Percentiles rank a stretch among this genome's conserved stretches.
These are phyloP conservation scores for Podosphaera aphanis DNA, from an alignment of 2,329 filamentous ascomycete genomes.

Conservation along the genomic window DNA sequence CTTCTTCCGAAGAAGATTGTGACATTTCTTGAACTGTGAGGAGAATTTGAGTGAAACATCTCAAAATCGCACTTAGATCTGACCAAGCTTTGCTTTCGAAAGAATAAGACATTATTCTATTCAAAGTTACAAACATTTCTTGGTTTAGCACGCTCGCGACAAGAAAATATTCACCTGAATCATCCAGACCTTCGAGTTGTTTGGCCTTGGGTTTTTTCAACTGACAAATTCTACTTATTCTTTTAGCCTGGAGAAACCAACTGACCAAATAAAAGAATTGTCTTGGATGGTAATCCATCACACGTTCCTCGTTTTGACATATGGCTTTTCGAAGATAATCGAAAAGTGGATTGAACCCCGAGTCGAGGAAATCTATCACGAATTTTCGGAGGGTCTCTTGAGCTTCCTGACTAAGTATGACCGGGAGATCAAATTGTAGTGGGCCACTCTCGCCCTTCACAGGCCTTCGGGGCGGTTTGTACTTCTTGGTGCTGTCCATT, in stretches of 20 bases:
- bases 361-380: slow-evolving; percentile 82
- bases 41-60: slow-evolving; percentile 84
- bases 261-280: slow-evolving; percentile 84
- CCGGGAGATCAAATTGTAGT: slow-evolving; percentile 54
- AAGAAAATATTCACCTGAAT: slow-evolving; percentile 58
- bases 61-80: slow-evolving; percentile 68
- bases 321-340: slow-evolving; percentile 68
- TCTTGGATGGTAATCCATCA: slow-evolving; percentile 50
- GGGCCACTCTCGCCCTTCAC: slow-evolving; percentile 37
- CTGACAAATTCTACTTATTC: slow-evolving; percentile 39
- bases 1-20: slow-evolving; percentile 63
- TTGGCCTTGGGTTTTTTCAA: slow-evolving; percentile 25
- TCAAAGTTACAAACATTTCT: slow-evolving; percentile 78
- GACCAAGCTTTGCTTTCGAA: slow-evolving; percentile 71
- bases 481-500: slow-evolving; percentile 79
- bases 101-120: slow-evolving; percentile 55
- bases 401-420: slow-evolving; percentile 48
- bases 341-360: slow-evolving; percentile 83
- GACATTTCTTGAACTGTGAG: slow-evolving; percentile 85
- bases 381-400: slow-evolving; percentile 57
- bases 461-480: slow-evolving; percentile 51
- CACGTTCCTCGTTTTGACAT: slow-evolving; percentile 65
- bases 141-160: slow-evolving; percentile 81
- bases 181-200: slow-evolving; percentile 18
- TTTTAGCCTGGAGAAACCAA: slow-evolving; percentile 82